These are phyloP conservation scores for Sphaerosporella brunnea DNA, from an alignment of 495 filamentous ascomycete species.

Conservation along the genomic window DNA sequence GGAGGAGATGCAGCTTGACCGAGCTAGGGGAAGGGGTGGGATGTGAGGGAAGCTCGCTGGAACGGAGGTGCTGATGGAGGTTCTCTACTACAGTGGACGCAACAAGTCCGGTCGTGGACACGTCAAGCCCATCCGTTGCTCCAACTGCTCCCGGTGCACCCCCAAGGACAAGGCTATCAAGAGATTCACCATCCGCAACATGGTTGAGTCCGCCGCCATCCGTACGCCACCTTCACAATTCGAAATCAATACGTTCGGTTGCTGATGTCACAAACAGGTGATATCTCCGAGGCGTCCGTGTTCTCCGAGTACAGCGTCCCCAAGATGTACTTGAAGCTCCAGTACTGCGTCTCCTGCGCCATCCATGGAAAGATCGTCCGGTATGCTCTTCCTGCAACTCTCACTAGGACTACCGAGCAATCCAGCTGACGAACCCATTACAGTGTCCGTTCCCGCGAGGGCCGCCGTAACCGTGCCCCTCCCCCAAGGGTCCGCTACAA, in stretches of 20 bases:
- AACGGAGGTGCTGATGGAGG: conserved; percentile 24
- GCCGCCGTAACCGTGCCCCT: conserved; percentile 95
- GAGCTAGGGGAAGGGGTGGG: not conserved
- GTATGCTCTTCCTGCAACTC: conserved; percentile 43
- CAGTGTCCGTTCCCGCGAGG: conserved; percentile 93
- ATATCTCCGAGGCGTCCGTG: conserved; percentile 99
- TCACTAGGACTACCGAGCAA: conserved; percentile 1
- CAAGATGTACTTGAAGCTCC: conserved; percentile 99
- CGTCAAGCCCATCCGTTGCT: conserved; percentile 98
- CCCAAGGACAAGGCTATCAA: conserved; percentile 99
- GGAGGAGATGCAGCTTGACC: not conserved
- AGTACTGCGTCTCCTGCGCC: conserved; percentile 99
- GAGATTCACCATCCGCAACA: conserved; percentile 99
- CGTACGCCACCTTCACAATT: conserved; percentile 47
- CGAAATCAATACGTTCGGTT: not conserved
- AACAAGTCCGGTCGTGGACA: conserved; percentile 99
- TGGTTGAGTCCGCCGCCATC: conserved; percentile 98
- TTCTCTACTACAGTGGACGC: conserved; percentile 50
- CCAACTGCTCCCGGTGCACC: conserved; percentile 99
- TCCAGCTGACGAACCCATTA: conserved; percentile 28
- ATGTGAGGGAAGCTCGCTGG: conserved; percentile 10
- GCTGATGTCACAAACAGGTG: conserved; percentile 42
- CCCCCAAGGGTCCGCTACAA: conserved; percentile 96
- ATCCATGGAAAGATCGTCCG: conserved; percentile 99
- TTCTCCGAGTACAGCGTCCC: conserved; percentile 98